Evolutionary conservation across 2,329 filamentous ascomycete genomes (phyloP).

Genomic region (Phialocephala sp.): DNA sequence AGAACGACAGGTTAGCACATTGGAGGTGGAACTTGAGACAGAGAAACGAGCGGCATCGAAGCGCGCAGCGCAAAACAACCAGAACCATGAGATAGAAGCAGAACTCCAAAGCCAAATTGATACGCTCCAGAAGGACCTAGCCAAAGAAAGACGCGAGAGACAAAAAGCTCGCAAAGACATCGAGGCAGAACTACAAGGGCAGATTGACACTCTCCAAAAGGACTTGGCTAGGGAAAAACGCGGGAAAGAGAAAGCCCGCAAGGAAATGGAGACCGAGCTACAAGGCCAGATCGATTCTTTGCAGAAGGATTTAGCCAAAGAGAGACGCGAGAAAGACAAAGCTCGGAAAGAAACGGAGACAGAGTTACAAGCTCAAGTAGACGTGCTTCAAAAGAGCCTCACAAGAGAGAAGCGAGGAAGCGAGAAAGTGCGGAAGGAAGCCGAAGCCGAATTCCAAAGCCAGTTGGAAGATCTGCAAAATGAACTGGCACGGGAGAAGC

Average conservation of each 20-base stretch:
- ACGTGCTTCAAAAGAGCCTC: constrained; percentile 46
- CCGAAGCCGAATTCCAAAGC: constrained; percentile 46
- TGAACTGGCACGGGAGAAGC: constrained; percentile 44
- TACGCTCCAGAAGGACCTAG: constrained; percentile 46
- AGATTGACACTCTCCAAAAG: constrained; percentile 47
- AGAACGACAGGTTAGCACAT: constrained; percentile 75
- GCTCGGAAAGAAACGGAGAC: constrained; percentile 44
- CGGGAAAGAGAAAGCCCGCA: constrained; percentile 38
- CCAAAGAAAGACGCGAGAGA: constrained; percentile 46
- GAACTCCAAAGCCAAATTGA: constrained; percentile 49
- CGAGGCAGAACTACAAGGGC: constrained; percentile 46
- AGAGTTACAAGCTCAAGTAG: constrained; percentile 48
- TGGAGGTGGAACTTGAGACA: constrained; percentile 83
- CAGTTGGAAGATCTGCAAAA: constrained; percentile 46
- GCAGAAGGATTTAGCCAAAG: constrained; percentile 44
- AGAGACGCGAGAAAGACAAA: constrained; percentile 51
- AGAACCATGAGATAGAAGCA: constrained; percentile 47
- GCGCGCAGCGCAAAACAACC: constrained; percentile 55
- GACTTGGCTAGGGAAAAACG: constrained; percentile 47
- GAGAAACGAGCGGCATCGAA: constrained; percentile 71
- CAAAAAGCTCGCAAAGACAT: constrained; percentile 38
- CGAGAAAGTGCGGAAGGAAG: constrained; percentile 37
- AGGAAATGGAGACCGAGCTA: constrained; percentile 40
- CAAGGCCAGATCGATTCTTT: constrained; percentile 42
- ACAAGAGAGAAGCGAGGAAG: constrained; percentile 47